phyloP scores from a whole-genome alignment of 2,329 filamentous ascomycete species.

The Venturia pyrina region DNA sequence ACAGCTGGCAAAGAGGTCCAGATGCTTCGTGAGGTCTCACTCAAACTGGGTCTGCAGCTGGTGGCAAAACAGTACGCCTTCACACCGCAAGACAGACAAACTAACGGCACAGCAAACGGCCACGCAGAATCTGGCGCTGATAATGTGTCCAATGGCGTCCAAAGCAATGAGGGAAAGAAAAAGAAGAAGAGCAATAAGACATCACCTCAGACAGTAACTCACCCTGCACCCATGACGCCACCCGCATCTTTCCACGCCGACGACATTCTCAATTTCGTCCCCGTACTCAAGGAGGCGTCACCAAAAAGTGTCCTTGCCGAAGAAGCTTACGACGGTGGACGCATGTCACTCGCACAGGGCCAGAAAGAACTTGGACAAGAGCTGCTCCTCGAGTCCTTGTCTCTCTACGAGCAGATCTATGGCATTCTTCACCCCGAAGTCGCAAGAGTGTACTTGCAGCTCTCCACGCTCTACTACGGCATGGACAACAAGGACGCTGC shows the following conservation, averaged over 20 bases:
- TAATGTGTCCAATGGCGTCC: constrained; percentile 14
- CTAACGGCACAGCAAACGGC: constrained; percentile 15
- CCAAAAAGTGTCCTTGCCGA: constrained; percentile 68
- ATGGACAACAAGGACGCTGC: constrained; percentile 96
- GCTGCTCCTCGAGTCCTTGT: constrained; percentile 87
- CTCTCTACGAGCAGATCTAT: constrained; percentile 96
- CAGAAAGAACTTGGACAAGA: constrained; percentile 96
- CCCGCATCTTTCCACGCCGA: constrained; percentile 64
- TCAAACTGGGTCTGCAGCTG: constrained; percentile 86
- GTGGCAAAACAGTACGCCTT: constrained; percentile 70
- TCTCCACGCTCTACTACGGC: constrained; percentile 94
- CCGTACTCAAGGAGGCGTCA: constrained; percentile 86
- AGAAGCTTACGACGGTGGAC: constrained; percentile 89
- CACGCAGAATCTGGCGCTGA: neutral
- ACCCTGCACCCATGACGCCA: constrained; percentile 36
- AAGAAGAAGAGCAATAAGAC: constrained; percentile 47
- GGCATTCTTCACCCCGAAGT: constrained; percentile 95
- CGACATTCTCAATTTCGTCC: constrained; percentile 87
- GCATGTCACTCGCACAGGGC: constrained; percentile 89
- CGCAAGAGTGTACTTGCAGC: constrained; percentile 83
- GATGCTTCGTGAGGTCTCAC: constrained; percentile 74
- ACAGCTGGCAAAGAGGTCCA: constrained; percentile 63
- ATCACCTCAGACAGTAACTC: constrained; percentile 36
- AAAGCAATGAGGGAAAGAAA: constrained; percentile 35
- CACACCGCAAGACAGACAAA: constrained; percentile 24